These are phyloP conservation scores for Annulohypoxylon nitens DNA, from an alignment of 495 filamentous ascomycete species.

Conservation along the genomic window DNA sequence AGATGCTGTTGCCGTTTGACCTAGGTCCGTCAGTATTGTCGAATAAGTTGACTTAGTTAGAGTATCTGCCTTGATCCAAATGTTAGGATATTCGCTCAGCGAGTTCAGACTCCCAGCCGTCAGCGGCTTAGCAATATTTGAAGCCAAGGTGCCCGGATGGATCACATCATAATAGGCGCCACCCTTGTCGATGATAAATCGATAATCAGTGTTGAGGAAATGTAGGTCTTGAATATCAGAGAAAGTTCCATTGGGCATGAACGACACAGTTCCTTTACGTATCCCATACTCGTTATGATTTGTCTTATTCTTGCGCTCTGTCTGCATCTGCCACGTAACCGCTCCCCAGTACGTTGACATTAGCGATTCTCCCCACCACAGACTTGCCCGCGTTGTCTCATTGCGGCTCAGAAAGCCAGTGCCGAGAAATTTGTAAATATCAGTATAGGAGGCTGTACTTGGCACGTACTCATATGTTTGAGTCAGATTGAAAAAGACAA, in stretches of 20 bases:
- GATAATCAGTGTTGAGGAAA: neutral
- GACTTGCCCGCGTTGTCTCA: neutral
- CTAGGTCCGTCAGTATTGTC: neutral
- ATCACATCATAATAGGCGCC: neutral
- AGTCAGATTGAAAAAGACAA: neutral
- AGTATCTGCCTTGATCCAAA: neutral
- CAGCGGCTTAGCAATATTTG: neutral
- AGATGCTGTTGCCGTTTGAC: neutral
- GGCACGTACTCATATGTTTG: neutral
- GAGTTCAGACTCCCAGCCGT: neutral
- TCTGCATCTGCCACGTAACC: neutral
- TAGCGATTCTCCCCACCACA: neutral
- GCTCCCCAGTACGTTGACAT: neutral
- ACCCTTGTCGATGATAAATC: neutral
- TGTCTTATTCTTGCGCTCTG: neutral
- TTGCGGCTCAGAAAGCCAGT: neutral
- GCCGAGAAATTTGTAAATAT: neutral
- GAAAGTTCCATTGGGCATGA: neutral
- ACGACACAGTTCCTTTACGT: neutral
- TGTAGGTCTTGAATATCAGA: neutral
- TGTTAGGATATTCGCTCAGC: neutral
- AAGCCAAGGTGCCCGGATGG: neutral
- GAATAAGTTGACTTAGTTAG: neutral
- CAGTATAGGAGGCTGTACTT: neutral
- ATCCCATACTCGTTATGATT: neutral